Percentiles rank a stretch among this genome's conserved stretches.
Conservation (phyloP, 1,284 basidiomycete species). For the Malassezia nana region DNA sequence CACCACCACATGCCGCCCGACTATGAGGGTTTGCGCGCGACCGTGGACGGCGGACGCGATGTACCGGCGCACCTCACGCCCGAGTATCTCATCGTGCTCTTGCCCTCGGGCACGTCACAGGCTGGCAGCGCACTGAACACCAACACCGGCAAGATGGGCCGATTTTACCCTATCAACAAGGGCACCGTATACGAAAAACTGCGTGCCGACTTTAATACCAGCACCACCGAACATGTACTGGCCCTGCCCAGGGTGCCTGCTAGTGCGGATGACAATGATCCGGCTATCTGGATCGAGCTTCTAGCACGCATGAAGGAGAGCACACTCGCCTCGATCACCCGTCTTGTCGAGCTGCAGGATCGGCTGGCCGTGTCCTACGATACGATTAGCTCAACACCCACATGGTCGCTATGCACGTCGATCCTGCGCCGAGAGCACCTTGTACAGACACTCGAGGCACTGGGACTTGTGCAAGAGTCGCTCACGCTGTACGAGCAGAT, state of each 20-base stretch:
- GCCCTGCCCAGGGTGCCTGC: slow-evolving; percentile 21
- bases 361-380: slow-evolving; percentile 21
- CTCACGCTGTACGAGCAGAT: slow-evolving; percentile 81
- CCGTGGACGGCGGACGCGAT: slow-evolving; percentile 39
- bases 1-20: slow-evolving; percentile 17
- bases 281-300: slow-evolving; percentile 77
- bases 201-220: slow-evolving; percentile 78
- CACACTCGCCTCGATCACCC: slow-evolving; percentile 69
- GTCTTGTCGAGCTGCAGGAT: slow-evolving; percentile 54
- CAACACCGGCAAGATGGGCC: slow-evolving; percentile 27
- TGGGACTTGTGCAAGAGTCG: slow-evolving; percentile 80
- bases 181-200: slow-evolving; percentile 80
- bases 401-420: slow-evolving; percentile 55
- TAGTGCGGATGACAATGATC: slow-evolving; percentile 55
- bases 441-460: slow-evolving; percentile 79
- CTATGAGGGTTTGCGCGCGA: slow-evolving; percentile 21
- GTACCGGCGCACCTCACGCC: slow-evolving; percentile 22
- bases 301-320: slow-evolving; percentile 81
- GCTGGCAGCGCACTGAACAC: slow-evolving; percentile 59
- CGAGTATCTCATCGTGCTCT: slow-evolving; percentile 43
- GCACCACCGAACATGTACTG: slow-evolving; percentile 60
- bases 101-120: slow-evolving; percentile 54
- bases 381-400: slow-evolving; percentile 17
- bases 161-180: slow-evolving; percentile 64
- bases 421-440: slow-evolving; percentile 76